These are phyloP conservation scores for Eutrema heterophyllum DNA, from an alignment of 345 rosid species.

Conservation along the genomic window DNA sequence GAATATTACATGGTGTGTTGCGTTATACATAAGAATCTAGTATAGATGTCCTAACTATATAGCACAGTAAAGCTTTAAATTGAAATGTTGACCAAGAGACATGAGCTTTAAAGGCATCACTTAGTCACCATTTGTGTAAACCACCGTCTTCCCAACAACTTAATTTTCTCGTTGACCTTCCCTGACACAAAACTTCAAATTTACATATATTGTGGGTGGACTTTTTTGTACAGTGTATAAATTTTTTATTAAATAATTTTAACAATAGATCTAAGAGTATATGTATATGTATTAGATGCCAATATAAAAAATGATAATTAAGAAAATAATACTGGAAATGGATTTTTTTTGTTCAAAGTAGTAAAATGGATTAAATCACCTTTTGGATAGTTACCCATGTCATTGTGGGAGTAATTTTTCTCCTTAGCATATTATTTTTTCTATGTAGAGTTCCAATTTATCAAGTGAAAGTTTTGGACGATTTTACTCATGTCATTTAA, in stretches of 20 bases:
- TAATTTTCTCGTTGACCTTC: neutral
- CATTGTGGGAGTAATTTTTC: too few species aligned
- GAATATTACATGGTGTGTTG: neutral
- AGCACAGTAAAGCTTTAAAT: neutral
- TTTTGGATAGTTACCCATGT: too few species aligned
- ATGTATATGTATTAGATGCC: too few species aligned
- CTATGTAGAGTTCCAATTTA: neutral
- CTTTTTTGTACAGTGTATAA: neutral
- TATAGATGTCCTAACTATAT: neutral
- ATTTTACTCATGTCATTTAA: neutral
- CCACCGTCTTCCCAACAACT: slow-evolving; percentile 10
- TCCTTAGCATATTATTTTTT: neutral
- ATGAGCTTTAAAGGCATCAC: neutral
- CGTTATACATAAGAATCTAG: neutral
- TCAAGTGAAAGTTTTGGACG: neutral
- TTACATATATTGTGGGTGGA: neutral
- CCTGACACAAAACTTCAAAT: neutral
- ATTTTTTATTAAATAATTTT: neutral
- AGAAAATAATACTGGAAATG: too few species aligned
- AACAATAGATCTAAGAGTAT: too few species aligned
- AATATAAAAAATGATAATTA: too few species aligned
- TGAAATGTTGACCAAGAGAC: slow-evolving; percentile 9
- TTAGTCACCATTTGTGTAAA: slow-evolving; percentile 14
- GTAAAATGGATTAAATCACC: too few species aligned
- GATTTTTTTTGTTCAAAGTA: too few species aligned